A percentile compares a stretch with the other conserved stretches of the same genome.
Conservation (phyloP, 228 moss, liverwort and hornwort genomes). For the Sphagnum magellanicum region DNA sequence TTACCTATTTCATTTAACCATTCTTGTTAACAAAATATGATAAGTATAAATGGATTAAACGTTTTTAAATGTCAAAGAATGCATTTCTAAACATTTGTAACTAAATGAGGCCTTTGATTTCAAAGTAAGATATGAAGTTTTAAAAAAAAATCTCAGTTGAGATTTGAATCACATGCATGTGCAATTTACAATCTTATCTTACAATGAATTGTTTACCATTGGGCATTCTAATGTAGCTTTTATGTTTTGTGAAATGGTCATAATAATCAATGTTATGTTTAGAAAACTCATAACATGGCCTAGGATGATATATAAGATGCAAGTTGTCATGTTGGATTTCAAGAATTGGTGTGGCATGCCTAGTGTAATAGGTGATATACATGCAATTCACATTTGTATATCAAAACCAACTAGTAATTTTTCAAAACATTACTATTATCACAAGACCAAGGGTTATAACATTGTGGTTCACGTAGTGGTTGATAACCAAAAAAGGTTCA, state of each 20-base stretch:
- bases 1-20: too few relatives aligned
- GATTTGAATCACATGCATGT: too few relatives aligned
- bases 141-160: too few relatives aligned
- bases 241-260: not conserved
- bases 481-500: not conserved
- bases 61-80: too few relatives aligned
- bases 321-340: not conserved
- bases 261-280: not conserved
- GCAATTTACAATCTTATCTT: too few relatives aligned
- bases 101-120: too few relatives aligned
- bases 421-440: not conserved
- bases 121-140: too few relatives aligned
- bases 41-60: too few relatives aligned
- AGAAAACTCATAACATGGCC: not conserved
- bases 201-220: too few relatives aligned
- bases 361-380: not conserved
- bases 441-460: constrained; percentile 2
- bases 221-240: not conserved
- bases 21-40: too few relatives aligned
- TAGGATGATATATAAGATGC: not conserved
- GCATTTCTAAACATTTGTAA: too few relatives aligned
- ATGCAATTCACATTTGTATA: not conserved
- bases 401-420: not conserved
- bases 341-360: not conserved
- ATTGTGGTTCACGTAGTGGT: not conserved